Base-by-base conservation (phyloP, 768 basidiomycete species). In the Mycena vulgaris region DNA sequence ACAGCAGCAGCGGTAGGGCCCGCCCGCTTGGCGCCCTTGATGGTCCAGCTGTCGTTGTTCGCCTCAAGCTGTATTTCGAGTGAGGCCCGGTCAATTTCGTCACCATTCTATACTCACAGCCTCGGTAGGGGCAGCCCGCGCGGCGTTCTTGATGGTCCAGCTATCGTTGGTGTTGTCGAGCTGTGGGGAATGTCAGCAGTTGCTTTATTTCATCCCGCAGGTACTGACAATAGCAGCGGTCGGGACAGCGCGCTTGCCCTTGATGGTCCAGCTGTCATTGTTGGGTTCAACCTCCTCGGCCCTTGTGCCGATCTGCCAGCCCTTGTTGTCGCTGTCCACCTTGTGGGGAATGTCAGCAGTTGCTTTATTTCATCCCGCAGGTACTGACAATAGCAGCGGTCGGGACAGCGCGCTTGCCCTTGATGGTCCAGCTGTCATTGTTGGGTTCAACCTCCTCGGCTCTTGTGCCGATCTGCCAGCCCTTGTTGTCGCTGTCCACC, bases 11-110 rank as follows among this genome's bases (percentile, higher is more conserved):
- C n/a, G n/a, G n/a, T 68, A 4, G 66, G 58, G 13, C 4, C 37
- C 6, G 58, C 49, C 28, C 58, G 66, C 49, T 52, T 53, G 14
- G 42, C 45, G 23, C 7, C 25, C 10, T 66, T 66, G 37, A 66
- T 66, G 42, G 65, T 66, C 65, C 65, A 59, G 45, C 33, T 59
- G 37, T 58, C 48, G 47, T 66, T 57, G 52, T 63, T 60, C 39
- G 7, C 23, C 7, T 60, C 40, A 17, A 60, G 30, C 37, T 42
- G 17, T 3, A 45, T 11, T 19, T 14, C 9, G 16, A 27, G 16
- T 59, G 27, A 28, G 37, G 7, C 16, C 17, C 16, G 40, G 17
- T 4, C 8, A 42, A 16, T 7, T 13, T 35, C 33, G 6, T 6
- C 6, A 35, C 13, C 6, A 35, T 35, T 5, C 40, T 7, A 21